A percentile compares a stretch with the other conserved stretches of the same genome.
These are phyloP conservation scores for Zygotorulaspora danielsina DNA, from an alignment of 805 yeast genomes.

Conservation along the genomic window DNA sequence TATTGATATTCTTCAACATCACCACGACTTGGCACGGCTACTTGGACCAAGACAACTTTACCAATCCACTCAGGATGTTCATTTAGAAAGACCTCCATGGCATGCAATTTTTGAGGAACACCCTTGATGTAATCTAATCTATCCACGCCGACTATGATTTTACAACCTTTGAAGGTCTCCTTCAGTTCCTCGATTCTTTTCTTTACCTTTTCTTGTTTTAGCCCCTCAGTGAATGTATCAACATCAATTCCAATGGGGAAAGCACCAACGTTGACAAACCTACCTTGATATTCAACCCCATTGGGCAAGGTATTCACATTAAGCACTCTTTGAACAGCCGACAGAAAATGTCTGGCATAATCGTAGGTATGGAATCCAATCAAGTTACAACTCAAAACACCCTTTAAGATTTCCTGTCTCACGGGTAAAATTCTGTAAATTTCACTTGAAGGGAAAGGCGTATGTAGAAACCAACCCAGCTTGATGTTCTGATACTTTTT, in stretches of 20 bases:
- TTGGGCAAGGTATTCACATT: slow-evolving; percentile 83
- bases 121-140: slow-evolving; percentile 96
- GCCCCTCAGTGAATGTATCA: slow-evolving; percentile 79
- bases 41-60: slow-evolving; percentile 90
- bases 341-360: slow-evolving; percentile 91
- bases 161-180: slow-evolving; percentile 66
- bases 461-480: slow-evolving; percentile 91
- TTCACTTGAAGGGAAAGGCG: slow-evolving; percentile 97
- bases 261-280: slow-evolving; percentile 84
- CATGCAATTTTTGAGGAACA: slow-evolving; percentile 94
- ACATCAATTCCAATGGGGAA: slow-evolving; percentile 99
- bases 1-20: slow-evolving; percentile 98
- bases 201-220: slow-evolving; percentile 58
- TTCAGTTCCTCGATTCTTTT: slow-evolving; percentile 60
- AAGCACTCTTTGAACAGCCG: slow-evolving; percentile 80
- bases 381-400: slow-evolving; percentile 89
- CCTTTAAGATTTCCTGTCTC: slow-evolving; percentile 82
- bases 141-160: slow-evolving; percentile 94
- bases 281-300: slow-evolving; percentile 73
- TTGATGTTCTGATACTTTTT: slow-evolving; percentile 52
- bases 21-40: slow-evolving; percentile 96
- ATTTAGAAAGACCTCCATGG: slow-evolving; percentile 84
- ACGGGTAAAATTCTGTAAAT: slow-evolving; percentile 95
- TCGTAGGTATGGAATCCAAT: slow-evolving; percentile 99
- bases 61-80: slow-evolving; percentile 99